Conservation (phyloP, 2,329 filamentous ascomycete genomes). For the Penicillium italicum region DNA sequence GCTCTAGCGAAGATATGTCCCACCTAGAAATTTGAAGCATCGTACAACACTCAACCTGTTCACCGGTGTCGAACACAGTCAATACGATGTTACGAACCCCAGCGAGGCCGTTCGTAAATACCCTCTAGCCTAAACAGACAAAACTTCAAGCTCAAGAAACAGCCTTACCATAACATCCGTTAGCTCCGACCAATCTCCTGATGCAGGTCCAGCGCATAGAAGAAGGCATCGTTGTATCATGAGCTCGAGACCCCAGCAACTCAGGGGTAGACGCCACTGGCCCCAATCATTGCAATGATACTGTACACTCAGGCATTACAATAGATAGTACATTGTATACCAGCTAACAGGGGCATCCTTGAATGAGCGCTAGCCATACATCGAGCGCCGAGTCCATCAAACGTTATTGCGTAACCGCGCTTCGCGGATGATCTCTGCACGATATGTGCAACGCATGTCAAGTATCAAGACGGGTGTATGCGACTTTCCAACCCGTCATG, state of each 20-base stretch:
- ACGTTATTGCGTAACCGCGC: conserved; percentile 22
- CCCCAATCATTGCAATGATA: background rate
- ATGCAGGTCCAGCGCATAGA: background rate
- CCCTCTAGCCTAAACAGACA: background rate
- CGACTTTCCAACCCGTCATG: background rate
- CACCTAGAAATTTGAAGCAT: background rate
- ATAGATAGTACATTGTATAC: background rate
- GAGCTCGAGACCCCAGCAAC: background rate
- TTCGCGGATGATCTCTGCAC: conserved; percentile 19
- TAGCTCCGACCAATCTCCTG: background rate
- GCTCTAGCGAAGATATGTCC: background rate
- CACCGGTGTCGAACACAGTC: background rate
- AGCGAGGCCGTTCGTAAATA: background rate
- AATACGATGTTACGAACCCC: background rate
- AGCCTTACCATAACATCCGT: background rate
- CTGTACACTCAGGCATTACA: background rate
- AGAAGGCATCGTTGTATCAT: background rate
- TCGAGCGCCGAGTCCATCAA: background rate
- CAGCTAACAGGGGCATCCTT: background rate
- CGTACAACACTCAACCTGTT: background rate
- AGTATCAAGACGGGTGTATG: background rate
- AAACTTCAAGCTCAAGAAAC: background rate
- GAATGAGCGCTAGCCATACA: background rate
- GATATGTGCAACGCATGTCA: background rate
- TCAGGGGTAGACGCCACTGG: background rate